These are phyloP conservation scores for Aspergillus funiculosus DNA, from an alignment of 495 filamentous ascomycete species.

Conservation along the genomic window DNA sequence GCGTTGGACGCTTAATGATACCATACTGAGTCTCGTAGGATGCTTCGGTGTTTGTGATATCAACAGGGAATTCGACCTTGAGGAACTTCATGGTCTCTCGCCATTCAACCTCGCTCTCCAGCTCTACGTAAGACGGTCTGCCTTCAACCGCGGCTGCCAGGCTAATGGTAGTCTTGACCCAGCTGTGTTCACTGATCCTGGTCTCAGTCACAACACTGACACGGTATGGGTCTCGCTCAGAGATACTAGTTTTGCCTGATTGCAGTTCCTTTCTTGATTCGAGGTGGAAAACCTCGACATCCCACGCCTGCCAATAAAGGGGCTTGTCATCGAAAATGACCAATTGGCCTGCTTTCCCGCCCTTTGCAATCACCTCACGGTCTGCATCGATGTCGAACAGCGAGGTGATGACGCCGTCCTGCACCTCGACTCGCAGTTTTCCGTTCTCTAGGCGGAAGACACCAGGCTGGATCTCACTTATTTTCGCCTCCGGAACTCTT, in stretches of 20 bases:
- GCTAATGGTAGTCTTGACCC: conserved; percentile 80
- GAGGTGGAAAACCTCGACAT: conserved; percentile 94
- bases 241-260: conserved; percentile 58
- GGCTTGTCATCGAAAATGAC: conserved; percentile 98
- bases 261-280: conserved; percentile 74
- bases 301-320: conserved; percentile 98
- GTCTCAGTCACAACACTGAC: conserved; percentile 76
- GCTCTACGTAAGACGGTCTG: conserved; percentile 67
- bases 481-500: conserved; percentile 47
- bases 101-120: conserved; percentile 84
- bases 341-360: conserved; percentile 79
- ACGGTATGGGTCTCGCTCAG: conserved; percentile 66
- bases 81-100: conserved; percentile 94
- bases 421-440: conserved; percentile 63
- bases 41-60: conserved; percentile 84
- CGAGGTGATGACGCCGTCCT: conserved; percentile 72
- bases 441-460: conserved; percentile 74
- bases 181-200: conserved; percentile 78
- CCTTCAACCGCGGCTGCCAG: conserved; percentile 60
- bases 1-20: conserved; percentile 79
- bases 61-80: conserved; percentile 97
- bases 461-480: conserved; percentile 59
- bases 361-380: conserved; percentile 73
- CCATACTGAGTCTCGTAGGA: conserved; percentile 97
- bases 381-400: conserved; percentile 63